Evolutionary conservation across 164 flowering plant genomes (phyloP), one percentile per base, ranked within the genome.

Genomic region (Berberis vulgaris): DNA sequence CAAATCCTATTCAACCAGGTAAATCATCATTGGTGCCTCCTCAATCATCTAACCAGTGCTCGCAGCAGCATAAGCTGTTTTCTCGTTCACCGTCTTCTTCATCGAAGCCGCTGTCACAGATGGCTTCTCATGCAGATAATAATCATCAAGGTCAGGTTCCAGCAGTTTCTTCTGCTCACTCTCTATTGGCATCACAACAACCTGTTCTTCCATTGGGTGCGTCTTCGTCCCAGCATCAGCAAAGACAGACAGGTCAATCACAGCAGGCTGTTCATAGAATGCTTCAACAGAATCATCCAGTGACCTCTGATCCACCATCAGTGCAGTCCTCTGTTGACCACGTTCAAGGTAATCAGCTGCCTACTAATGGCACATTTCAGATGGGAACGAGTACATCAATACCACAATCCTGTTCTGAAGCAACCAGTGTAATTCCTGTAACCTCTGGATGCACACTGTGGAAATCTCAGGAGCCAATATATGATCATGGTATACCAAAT

Each of bases 21-120:
- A 84, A 77, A 67, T 74, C 82, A 26, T 26, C 26, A 45, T 54
- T 75, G 54, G 74, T 73, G 47, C 59, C 82, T 54, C 65, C 78
- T 42, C 82, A 80, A 60, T 45, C 82, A 26, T 65, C 87, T 43
- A 84, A 63, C 66, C 84, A 74, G 60, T 69, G 78, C 50, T 81
- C 77, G 68, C 74, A 74, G 41, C 89, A 77, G 56, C 88, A 81
- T 59, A 88, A 85, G 72, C 69, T 72, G 54, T 73, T 62, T 71
- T 57, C 86, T 72, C 76, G 72, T 39, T 58, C 82, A 63, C 61
- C 77, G 4, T 66, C 75, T 3, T 54, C 83, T 58, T 61, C 73
- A 11, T 60, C 80, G n/a, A 81, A 80, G 79, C 89, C 79, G 65
- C 62, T 67, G 6, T 74, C 76, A 41, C 82, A 75, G 60, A 62